These are phyloP conservation scores for Astrothelium macrocarpum DNA, from an alignment of 495 filamentous ascomycete genomes.

Conservation along the genomic window DNA sequence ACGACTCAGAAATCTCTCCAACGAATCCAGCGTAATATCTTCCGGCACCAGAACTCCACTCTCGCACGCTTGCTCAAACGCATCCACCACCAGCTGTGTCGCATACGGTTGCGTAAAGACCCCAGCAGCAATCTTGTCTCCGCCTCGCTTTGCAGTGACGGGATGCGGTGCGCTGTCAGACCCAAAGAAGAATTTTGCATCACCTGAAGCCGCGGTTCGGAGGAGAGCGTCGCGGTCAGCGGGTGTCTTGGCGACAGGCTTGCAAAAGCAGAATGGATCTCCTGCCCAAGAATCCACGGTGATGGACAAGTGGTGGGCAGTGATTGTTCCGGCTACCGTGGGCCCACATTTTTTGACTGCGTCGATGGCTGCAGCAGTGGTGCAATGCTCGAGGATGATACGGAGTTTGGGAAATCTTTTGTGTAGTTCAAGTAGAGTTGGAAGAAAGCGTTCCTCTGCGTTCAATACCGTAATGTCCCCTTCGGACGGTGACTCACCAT, in stretches of 20 bases:
- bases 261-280: constrained; percentile 79
- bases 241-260: constrained; percentile 50
- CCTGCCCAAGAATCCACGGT: constrained; percentile 66
- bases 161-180: constrained; percentile 72
- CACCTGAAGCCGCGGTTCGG: constrained; percentile 53
- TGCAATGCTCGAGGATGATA: constrained; percentile 77
- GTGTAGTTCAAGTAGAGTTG: constrained; percentile 61
- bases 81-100: constrained; percentile 63
- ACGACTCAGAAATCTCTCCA: constrained; percentile 66
- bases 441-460: constrained; percentile 73
- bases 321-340: constrained; percentile 63
- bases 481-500: constrained; percentile 46
- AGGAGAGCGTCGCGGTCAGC: constrained; percentile 68
- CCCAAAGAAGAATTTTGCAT: constrained; percentile 77
- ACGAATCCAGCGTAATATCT: constrained; percentile 57
- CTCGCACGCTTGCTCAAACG: constrained; percentile 59
- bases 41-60: constrained; percentile 54
- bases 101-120: constrained; percentile 87
- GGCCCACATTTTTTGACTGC: constrained; percentile 66
- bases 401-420: constrained; percentile 65
- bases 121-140: constrained; percentile 61
- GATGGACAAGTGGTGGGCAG: constrained; percentile 72
- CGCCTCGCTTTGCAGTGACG: constrained; percentile 54
- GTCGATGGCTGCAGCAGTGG: constrained; percentile 69
- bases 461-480: constrained; percentile 58